Evolutionary conservation across 2,329 filamentous ascomycete genomes (phyloP).

Genomic region (Colletotrichum noveboracense): DNA sequence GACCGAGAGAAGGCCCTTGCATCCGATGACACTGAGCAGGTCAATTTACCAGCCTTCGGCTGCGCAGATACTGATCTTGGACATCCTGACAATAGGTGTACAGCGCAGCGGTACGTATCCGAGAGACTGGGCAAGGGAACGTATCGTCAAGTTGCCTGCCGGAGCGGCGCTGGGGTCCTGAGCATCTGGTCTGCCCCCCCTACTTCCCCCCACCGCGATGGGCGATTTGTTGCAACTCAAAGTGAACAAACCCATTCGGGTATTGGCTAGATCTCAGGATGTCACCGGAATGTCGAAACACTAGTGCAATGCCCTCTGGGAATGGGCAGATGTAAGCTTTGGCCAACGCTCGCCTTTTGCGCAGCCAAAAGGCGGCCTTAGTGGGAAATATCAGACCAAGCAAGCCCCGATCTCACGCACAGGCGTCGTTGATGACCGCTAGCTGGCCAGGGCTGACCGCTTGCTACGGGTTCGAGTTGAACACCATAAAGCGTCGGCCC

Average conservation of each 20-base stretch:
- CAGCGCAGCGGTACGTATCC: constrained; percentile 8
- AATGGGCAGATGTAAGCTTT: constrained; percentile 20
- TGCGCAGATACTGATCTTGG: constrained; percentile 1
- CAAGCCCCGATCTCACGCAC: not conserved
- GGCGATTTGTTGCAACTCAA: constrained; percentile 20
- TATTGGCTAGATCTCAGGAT: constrained; percentile 18
- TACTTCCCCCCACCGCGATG: not conserved
- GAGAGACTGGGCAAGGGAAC: not conserved
- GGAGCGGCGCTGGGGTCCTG: not conserved
- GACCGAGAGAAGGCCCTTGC: constrained; percentile 7
- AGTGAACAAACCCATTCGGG: not conserved
- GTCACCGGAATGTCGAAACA: constrained; percentile 18
- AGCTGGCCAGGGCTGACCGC: not conserved
- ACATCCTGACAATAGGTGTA: not conserved
- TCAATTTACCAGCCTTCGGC: constrained; percentile 10
- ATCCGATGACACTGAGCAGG: constrained; percentile 9
- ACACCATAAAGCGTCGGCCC: not conserved
- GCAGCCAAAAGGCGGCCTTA: not conserved
- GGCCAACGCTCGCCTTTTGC: constrained; percentile 10
- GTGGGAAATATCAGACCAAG: constrained; percentile 9
- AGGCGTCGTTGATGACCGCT: constrained; percentile 2
- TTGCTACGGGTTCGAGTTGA: not conserved
- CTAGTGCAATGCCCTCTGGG: constrained; percentile 9
- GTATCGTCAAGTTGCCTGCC: constrained; percentile 14
- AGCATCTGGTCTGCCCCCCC: constrained; percentile 2